Evolutionary conservation across 345 rosid genomes (phyloP).

Genomic region (Crucihimalaya himalaica): DNA sequence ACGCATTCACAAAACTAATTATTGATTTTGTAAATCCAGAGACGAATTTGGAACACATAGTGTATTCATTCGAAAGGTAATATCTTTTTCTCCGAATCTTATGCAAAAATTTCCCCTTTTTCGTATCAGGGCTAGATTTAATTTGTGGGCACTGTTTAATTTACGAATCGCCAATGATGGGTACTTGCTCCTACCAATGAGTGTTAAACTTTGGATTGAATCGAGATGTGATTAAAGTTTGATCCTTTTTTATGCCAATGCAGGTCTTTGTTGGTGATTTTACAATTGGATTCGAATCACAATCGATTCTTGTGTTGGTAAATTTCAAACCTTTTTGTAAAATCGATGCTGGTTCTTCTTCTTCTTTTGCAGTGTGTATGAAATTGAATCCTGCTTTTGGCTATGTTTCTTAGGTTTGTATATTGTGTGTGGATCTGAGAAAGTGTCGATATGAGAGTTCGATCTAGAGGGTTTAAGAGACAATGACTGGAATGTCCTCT

Average conservation of each 20-base stretch:
- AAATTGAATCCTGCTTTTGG: not conserved
- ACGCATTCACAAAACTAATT: constrained; percentile 16
- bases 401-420: constrained; percentile 27
- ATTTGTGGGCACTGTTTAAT: constrained; percentile 29
- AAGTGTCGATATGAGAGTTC: constrained; percentile 43
- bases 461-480: constrained; percentile 51
- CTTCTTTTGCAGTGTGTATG: constrained; percentile 22
- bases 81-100: constrained; percentile 5
- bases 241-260: constrained; percentile 17
- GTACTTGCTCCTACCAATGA: not conserved
- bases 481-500: constrained; percentile 80
- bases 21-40: constrained; percentile 19
- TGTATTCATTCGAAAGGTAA: constrained; percentile 27
- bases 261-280: constrained; percentile 20
- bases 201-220: constrained; percentile 15
- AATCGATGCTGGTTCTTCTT: not conserved
- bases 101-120: not conserved
- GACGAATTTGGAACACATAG: constrained; percentile 19
- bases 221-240: constrained; percentile 33
- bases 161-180: constrained; percentile 14
- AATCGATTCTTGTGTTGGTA: constrained; percentile 24
- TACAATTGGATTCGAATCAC: constrained; percentile 20
- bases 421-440: constrained; percentile 37
- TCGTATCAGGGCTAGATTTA: not conserved
- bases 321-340: constrained; percentile 8